Conservation (phyloP, 2,329 filamentous ascomycete species). For the Pyricularia sp. region DNA sequence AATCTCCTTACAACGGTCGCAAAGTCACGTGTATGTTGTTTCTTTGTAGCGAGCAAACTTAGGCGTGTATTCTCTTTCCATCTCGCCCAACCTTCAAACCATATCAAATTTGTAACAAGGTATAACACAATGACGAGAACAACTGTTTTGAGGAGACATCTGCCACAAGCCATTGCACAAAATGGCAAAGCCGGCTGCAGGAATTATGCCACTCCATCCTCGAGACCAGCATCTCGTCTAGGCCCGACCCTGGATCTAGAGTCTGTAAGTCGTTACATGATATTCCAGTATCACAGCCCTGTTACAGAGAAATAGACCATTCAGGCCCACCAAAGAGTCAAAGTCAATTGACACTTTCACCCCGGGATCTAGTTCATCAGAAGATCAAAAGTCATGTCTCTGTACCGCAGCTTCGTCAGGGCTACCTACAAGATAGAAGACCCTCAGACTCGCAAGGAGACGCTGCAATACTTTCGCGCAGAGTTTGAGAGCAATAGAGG, state of each 20-base stretch:
- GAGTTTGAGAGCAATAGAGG: constrained; percentile 47
- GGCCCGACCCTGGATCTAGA: constrained; percentile 40
- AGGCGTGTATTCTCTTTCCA: not conserved
- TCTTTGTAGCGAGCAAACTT: not conserved
- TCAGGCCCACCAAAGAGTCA: not conserved
- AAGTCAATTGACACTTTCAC: not conserved
- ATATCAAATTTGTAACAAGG: not conserved
- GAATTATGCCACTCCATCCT: not conserved
- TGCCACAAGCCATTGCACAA: not conserved
- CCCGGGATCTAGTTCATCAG: constrained; percentile 40
- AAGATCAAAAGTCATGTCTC: constrained; percentile 36
- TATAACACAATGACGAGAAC: not conserved
- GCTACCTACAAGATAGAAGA: constrained; percentile 40
- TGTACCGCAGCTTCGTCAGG: constrained; percentile 46
- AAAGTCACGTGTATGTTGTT: not conserved
- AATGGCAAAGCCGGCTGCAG: not conserved
- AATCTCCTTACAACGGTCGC: not conserved
- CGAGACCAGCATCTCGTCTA: constrained; percentile 17
- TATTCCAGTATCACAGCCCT: not conserved
- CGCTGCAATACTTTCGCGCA: constrained; percentile 39
- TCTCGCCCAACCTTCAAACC: not conserved
- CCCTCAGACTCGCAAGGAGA: constrained; percentile 37
- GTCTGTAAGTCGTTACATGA: constrained; percentile 30
- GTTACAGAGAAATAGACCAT: not conserved
- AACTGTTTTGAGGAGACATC: not conserved